Percentiles rank a stretch among this genome's conserved stretches.
These are phyloP conservation scores for Leersia perrieri DNA, from an alignment of 176 grass and related monocot genomes.

Conservation along the genomic window DNA sequence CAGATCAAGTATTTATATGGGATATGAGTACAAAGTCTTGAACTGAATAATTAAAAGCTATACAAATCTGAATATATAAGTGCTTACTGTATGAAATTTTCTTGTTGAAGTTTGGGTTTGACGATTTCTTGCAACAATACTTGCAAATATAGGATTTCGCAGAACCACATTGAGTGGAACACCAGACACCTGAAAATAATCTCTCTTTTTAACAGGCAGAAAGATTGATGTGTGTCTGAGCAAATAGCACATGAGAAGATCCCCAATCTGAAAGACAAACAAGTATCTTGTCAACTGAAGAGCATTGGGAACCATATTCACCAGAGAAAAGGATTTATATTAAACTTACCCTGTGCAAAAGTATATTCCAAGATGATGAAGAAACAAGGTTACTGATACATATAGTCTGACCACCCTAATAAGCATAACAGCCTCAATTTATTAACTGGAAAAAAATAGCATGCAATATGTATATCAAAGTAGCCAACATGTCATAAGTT, in stretches of 20 bases:
- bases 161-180: conserved; percentile 32
- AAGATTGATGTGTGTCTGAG: conserved; percentile 38
- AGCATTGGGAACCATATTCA: neutral
- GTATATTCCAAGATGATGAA: conserved; percentile 46
- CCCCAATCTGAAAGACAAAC: conserved; percentile 40
- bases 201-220: conserved; percentile 41
- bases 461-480: neutral
- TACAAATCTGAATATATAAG: neutral
- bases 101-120: neutral
- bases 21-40: neutral
- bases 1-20: neutral
- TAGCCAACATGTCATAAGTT: neutral
- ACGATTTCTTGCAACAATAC: neutral
- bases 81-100: conserved; percentile 35
- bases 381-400: conserved; percentile 27
- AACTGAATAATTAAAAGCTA: conserved; percentile 1
- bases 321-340: neutral
- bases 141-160: conserved; percentile 13
- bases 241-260: conserved; percentile 57
- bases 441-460: conserved; percentile 1
- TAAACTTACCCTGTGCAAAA: conserved; percentile 42
- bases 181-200: conserved; percentile 43
- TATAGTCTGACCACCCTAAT: conserved; percentile 26
- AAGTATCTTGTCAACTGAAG: conserved; percentile 23
- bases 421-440: neutral